phyloP scores from a whole-genome alignment of 2,329 filamentous ascomycete species.

The Colletotrichum lupini region DNA sequence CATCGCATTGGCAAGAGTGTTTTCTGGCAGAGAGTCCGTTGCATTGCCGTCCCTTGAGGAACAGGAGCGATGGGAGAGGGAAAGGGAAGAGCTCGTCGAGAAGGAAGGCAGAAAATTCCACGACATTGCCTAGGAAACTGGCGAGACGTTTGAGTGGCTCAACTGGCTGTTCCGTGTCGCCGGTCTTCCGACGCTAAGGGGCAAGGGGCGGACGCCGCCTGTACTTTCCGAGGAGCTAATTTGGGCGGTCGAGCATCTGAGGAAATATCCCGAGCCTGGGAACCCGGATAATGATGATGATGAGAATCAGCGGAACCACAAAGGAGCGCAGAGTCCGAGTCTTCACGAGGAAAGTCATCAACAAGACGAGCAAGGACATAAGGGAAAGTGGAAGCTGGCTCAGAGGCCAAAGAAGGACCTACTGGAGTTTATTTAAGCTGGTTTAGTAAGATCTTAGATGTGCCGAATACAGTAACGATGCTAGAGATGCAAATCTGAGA shows the following conservation, averaged over 20 bases:
- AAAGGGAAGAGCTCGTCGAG: slow-evolving; percentile 45
- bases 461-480: too few relatives aligned
- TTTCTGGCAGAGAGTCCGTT: slow-evolving; percentile 51
- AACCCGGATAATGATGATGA: slow-evolving; percentile 27
- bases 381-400: neutral
- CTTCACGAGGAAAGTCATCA: neutral
- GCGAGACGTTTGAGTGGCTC: slow-evolving; percentile 61
- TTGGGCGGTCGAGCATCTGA: slow-evolving; percentile 60
- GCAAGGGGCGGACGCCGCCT: slow-evolving; percentile 59
- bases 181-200: slow-evolving; percentile 58
- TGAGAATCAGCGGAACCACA: neutral
- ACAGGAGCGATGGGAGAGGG: slow-evolving; percentile 59
- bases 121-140: slow-evolving; percentile 62
- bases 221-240: slow-evolving; percentile 53
- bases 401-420: slow-evolving; percentile 22
- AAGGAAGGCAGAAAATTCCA: slow-evolving; percentile 58
- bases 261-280: slow-evolving; percentile 56
- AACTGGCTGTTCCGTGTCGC: slow-evolving; percentile 58
- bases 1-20: slow-evolving; percentile 61
- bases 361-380: neutral
- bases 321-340: neutral
- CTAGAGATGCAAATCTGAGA: too few relatives aligned
- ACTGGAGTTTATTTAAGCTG: slow-evolving; percentile 14
- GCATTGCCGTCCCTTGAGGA: slow-evolving; percentile 51
- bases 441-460: neutral